Base-by-base conservation (phyloP, 2,329 filamentous ascomycete genomes). In the Apiospora malaysiana region DNA sequence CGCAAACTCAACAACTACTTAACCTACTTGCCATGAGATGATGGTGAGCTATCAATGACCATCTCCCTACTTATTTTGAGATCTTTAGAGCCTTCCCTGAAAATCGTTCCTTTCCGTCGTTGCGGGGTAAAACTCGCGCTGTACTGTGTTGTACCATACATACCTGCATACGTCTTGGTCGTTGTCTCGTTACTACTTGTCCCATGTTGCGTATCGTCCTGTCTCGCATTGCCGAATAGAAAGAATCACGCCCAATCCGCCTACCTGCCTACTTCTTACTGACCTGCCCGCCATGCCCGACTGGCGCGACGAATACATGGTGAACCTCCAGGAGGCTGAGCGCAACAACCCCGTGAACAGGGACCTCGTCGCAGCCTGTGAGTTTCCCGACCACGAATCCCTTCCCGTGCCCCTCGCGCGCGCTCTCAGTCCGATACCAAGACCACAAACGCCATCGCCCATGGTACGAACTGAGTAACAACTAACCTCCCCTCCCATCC, bases 281-380 rank as follows among this genome's bases (percentile, higher is more conserved):
- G 6, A 23, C 10, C 49, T 6, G 27, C 56, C 40, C 23, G 65
- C 40, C 65, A 67, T 67, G 86, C 86, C 89, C 74, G 89, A 88
- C 84, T 97, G 95, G 93, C 89, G 91, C 78, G 90, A 93, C 75
- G 93, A 97, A 77, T 98, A 97, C 81, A 86, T 93, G 73, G 85
- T 89, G 73, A 92, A 92, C 74, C 86, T 98, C 74, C 88, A 90
- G 75, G 91, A 92, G 77, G 93, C 94, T 77, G 87, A 90, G 77
- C 87, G 90, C 73, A 92, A 94, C 71, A 86, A 84, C 74, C 85
- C 86, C 6, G 84, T 90, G 72, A 89, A 89, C 74, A 84, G 85
- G 77, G 87, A 90, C 69, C 88, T 97, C 72, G 92, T 97, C 77
- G 88, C 94, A 79, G 91, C 93, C 73, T 97, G 95, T 97, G 80